Evolutionary conservation across 2,329 filamentous ascomycete genomes (phyloP).

Genomic region (Diaporthe nobilis): DNA sequence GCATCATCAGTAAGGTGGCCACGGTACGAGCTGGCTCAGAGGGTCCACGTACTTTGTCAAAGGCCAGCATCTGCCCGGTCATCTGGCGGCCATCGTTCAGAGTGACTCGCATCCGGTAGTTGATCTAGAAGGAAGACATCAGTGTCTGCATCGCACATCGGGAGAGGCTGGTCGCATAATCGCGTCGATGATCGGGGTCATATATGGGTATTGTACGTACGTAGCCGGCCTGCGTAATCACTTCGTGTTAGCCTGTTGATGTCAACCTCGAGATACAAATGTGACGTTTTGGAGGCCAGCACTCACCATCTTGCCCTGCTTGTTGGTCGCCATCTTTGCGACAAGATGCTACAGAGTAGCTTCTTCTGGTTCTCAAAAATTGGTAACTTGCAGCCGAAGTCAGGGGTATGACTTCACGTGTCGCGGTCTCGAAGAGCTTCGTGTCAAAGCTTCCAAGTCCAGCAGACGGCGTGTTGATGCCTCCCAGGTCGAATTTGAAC

Average conservation of each 20-base stretch:
- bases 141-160: slow-evolving; percentile 42
- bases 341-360: slow-evolving; percentile 59
- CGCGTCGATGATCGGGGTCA: background rate
- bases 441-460: slow-evolving; percentile 59
- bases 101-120: slow-evolving; percentile 98
- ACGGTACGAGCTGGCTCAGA: background rate
- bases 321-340: slow-evolving; percentile 79
- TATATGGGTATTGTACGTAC: slow-evolving; percentile 64
- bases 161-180: background rate
- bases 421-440: slow-evolving; percentile 54
- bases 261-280: slow-evolving; percentile 62
- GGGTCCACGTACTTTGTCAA: slow-evolving; percentile 82
- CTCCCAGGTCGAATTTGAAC: slow-evolving; percentile 43
- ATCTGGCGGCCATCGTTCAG: slow-evolving; percentile 96
- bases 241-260: slow-evolving; percentile 71
- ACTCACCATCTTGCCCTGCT: slow-evolving; percentile 99
- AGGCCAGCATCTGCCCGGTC: slow-evolving; percentile 97
- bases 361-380: slow-evolving; percentile 61
- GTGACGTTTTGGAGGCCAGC: slow-evolving; percentile 47
- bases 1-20: slow-evolving; percentile 28
- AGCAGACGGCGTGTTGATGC: slow-evolving; percentile 51
- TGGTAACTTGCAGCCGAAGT: slow-evolving; percentile 55
- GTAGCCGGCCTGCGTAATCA: slow-evolving; percentile 75
- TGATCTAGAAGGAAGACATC: slow-evolving; percentile 77
- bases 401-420: slow-evolving; percentile 51